These are phyloP conservation scores for Groenewaldozyma sp. DNA, from an alignment of 1,139 yeast genomes.

Conservation along the genomic window DNA sequence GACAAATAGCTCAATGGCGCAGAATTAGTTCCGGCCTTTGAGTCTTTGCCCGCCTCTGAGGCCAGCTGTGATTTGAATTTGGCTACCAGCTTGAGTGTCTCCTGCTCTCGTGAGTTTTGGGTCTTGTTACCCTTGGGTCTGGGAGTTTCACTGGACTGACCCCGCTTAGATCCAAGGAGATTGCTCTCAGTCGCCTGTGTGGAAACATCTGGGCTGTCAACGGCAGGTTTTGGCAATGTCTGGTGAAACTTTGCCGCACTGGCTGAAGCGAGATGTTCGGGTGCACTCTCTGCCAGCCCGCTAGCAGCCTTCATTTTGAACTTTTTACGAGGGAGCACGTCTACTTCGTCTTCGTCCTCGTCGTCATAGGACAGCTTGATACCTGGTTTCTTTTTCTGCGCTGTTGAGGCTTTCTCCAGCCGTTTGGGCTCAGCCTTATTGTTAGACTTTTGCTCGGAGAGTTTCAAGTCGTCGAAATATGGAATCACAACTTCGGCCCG, in stretches of 20 bases:
- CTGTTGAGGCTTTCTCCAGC: conserved; percentile 3
- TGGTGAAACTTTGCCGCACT: no score
- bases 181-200: no score
- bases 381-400: conserved; percentile 13
- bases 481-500: conserved; percentile 37
- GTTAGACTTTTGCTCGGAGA: conserved; percentile 5
- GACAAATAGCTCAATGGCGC: conserved; percentile 20
- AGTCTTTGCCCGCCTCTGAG: no score
- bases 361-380: conserved; percentile 30
- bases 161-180: no score
- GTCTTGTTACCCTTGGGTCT: no score
- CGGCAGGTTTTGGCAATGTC: no score
- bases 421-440: conserved; percentile 3
- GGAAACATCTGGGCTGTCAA: no score
- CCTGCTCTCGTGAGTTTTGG: conserved; percentile 4
- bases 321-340: conserved; percentile 9
- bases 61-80: conserved; percentile 21
- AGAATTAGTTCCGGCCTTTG: no score
- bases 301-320: conserved; percentile 46
- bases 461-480: conserved; percentile 41
- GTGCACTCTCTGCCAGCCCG: conserved; percentile 28
- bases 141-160: no score
- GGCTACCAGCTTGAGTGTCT: conserved; percentile 14
- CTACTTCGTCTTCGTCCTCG: conserved; percentile 26
- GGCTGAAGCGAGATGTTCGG: no score